phyloP scores from a whole-genome alignment of 2,329 filamentous ascomycete species.

The Hymenoscyphus salicellus region DNA sequence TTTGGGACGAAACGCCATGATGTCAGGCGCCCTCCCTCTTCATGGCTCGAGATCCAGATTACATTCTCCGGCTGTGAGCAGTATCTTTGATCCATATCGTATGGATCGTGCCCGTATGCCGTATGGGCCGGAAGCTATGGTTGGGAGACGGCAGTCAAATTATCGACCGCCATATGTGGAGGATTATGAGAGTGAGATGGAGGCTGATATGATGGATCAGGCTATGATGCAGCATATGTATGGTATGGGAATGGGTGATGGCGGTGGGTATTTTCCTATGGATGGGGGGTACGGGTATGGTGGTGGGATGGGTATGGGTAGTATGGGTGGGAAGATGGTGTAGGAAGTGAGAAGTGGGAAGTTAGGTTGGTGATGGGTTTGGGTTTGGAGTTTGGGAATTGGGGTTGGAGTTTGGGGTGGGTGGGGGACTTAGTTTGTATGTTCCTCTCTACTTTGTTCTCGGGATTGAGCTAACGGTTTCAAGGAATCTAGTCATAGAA shows the following conservation, averaged over 20 bases:
- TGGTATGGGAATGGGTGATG: not conserved
- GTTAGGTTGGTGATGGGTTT: not conserved
- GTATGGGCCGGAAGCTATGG: constrained; percentile 9
- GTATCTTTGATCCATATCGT: constrained; percentile 13
- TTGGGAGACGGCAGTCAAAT: not conserved
- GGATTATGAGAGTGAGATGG: constrained; percentile 22
- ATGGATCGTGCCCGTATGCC: constrained; percentile 19
- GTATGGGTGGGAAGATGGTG: not conserved
- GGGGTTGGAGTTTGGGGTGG: not conserved
- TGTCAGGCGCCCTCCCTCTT: constrained; percentile 5
- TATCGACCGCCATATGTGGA: constrained; percentile 26
- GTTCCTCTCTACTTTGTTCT: not conserved
- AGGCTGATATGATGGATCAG: constrained; percentile 12
- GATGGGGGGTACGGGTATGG: not conserved
- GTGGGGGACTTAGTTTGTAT: not conserved
- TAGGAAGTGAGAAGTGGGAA: no score
- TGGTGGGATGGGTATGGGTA: not conserved
- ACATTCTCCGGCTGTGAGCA: constrained; percentile 9
- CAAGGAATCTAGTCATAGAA: not conserved
- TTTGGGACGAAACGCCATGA: not conserved
- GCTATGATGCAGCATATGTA: constrained; percentile 11
- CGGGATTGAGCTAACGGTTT: not conserved
- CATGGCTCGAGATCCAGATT: constrained; percentile 4
- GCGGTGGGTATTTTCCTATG: not conserved
- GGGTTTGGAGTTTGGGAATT: not conserved